These are phyloP conservation scores for Fonsecaea pedrosoi DNA, from an alignment of 2,329 filamentous ascomycete genomes.

Conservation along the genomic window DNA sequence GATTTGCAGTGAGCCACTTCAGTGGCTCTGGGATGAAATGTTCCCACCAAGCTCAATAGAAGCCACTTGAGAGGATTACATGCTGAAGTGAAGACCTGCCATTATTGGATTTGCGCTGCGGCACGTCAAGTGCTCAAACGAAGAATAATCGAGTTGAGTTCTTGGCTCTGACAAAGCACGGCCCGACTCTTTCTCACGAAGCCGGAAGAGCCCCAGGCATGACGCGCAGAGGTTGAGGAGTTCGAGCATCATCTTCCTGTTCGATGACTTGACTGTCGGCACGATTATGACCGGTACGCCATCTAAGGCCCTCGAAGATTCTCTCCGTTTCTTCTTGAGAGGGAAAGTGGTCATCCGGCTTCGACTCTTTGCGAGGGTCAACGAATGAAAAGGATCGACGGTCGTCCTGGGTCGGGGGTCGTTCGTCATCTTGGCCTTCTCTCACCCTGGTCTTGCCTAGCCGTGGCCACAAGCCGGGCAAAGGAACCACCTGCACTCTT, in stretches of 20 bases:
- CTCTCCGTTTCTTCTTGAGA: conserved; percentile 39
- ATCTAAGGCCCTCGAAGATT: conserved; percentile 35
- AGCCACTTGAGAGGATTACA: background rate
- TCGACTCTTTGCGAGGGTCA: conserved; percentile 22
- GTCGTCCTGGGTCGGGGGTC: conserved; percentile 36
- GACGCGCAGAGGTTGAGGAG: conserved; percentile 24
- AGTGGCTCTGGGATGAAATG: conserved; percentile 29
- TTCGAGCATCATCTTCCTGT: conserved; percentile 30
- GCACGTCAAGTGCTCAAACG: background rate
- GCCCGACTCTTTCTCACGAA: conserved; percentile 13
- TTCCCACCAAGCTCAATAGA: conserved; percentile 10
- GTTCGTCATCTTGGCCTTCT: conserved; percentile 46
- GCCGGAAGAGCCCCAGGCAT: conserved; percentile 36
- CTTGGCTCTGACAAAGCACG: background rate
- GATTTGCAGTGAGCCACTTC: conserved; percentile 28
- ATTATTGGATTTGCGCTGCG: background rate
- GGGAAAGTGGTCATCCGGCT: conserved; percentile 39
- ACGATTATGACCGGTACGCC: conserved; percentile 27
- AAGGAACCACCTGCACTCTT: conserved; percentile 68
- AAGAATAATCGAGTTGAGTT: background rate
- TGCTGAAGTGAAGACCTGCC: background rate
- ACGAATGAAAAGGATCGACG: conserved; percentile 29
- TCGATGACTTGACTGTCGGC: conserved; percentile 36
- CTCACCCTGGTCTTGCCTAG: conserved; percentile 58
- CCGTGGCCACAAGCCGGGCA: conserved; percentile 68